These are phyloP conservation scores for Lodderomyces orthopsilosis DNA, from an alignment of 1,139 yeast genomes.

Conservation along the genomic window DNA sequence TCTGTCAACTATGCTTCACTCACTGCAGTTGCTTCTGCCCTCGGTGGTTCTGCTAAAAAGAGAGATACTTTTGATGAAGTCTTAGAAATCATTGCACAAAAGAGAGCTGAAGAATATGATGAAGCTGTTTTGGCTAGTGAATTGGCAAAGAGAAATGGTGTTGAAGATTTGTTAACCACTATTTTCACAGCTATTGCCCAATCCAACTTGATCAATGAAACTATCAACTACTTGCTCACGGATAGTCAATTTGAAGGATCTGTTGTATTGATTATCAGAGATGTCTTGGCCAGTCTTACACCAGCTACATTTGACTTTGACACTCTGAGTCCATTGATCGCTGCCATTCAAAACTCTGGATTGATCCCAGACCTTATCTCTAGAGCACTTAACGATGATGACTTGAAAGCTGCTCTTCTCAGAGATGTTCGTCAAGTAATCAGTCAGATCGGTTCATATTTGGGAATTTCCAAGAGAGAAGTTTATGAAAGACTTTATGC, in stretches of 20 bases:
- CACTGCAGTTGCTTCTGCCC: slow-evolving; percentile 11
- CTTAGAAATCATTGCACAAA: slow-evolving; percentile 4
- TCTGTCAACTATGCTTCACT: slow-evolving; percentile 12
- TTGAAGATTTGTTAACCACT: slow-evolving; percentile 34
- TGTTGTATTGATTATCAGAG: slow-evolving; percentile 25
- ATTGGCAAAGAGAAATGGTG: slow-evolving; percentile 29
- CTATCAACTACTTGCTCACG: slow-evolving; percentile 26
- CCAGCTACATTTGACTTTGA: slow-evolving; percentile 9
- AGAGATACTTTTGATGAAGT: slow-evolving; percentile 8
- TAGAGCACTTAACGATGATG: slow-evolving; percentile 26
- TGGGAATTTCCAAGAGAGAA: slow-evolving; percentile 3
- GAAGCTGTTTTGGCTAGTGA: slow-evolving; percentile 10
- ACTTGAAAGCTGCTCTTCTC: slow-evolving; percentile 21
- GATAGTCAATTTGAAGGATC: slow-evolving; percentile 27
- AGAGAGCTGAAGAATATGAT: slow-evolving; percentile 11
- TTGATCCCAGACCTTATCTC: slow-evolving; percentile 24
- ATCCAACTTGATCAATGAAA: slow-evolving; percentile 29
- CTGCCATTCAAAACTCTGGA: slow-evolving; percentile 25
- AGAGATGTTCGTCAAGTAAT: slow-evolving; percentile 11
- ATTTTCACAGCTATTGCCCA: slow-evolving; percentile 27
- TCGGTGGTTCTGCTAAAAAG: slow-evolving; percentile 8
- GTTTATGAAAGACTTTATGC: slow-evolving; percentile 1
- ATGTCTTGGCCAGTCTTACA: slow-evolving; percentile 19
- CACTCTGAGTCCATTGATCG: slow-evolving; percentile 22
- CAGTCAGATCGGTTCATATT: neutral